Evolutionary conservation across 495 filamentous ascomycete species (phyloP), one percentile per base, ranked within the genome.

Genomic region (Podospora sp.): DNA sequence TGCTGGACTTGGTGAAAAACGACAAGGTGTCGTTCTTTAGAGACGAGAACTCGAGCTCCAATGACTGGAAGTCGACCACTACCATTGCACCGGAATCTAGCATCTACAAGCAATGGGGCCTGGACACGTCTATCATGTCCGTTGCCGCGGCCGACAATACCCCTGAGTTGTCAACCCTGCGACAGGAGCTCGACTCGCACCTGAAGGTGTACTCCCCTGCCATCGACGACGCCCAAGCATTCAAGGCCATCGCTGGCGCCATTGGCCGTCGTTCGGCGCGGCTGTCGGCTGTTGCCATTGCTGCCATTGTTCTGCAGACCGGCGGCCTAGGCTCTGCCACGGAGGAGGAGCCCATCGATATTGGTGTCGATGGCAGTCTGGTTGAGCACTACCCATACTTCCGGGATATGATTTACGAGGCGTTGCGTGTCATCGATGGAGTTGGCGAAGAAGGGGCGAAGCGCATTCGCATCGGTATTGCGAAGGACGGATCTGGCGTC

Each of bases 351-450:
- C 81, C 90, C 12, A 82, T 97, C 51, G 94, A 97, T 75, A 84
- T 97, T 63, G 94, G 93, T 73, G 93, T 97, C 18, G 94, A 97
- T 73, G 94, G 94, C 69, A 90, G 86, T 74, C 79, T 97, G 36
- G 92, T 97, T 1, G 94, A 97, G 77, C 93, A 92, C 80, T 97
- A 97, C 78, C 94, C 94, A 25, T 87, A 87, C 68, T 97, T 97
- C 76, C 87, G 93, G 70, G 88, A 86, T 21, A 86, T 91, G 77
- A 85, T 97, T 61, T 73, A 87, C 25, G 90, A 93, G 70, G 90
- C 91, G 25, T 76, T 97, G 61, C 79, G 87, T 24, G 85, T 85
- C 63, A 84, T 96, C 20, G 82, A 89, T 29, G 85, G 88, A 63
- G 88, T 97, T 70, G 93, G 93, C 12, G 77, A 74, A 12, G 81